Evolutionary conservation across 352 stramenopile genomes (phyloP), one percentile per base, ranked within the genome.

Genomic region (Globisporangium rhizosaccharum): DNA sequence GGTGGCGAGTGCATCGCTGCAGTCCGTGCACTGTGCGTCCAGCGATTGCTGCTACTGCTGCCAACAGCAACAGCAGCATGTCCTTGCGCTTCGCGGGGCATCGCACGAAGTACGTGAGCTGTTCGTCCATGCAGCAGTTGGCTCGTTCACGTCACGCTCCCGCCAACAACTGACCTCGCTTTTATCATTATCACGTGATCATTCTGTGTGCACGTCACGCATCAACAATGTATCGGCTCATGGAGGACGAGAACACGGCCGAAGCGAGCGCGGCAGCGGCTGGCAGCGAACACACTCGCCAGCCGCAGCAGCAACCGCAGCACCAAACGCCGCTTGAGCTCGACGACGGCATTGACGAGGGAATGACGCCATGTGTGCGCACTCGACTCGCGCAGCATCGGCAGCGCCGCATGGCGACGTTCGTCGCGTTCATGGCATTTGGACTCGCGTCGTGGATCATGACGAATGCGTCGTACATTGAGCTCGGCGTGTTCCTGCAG

Each of bases 391-490:
- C 39, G 20, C 59, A 53, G n/a, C 28, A 50, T 9, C 52, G 50
- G 18, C 45, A 42, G 9, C 67, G 71, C 47, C 67, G 56, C 8
- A 39, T 46, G 4, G 66, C 59, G 25, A 80, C 71, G 1, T 87
- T 82, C 37, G 55, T 59, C 10, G 79, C 77, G 2, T 88, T 90
- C 61, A 57, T 87, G 44, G 62, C 71, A 37, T 79, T 90, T 53
- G 77, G 77, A 0, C 55, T 87, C 10, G 70, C 76, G 2, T 87
- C 77, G 18, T 90, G 80, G 80, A 66, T 90, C 54, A 80, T 85
- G 70, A 87, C 77, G 1, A 87, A 90, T 52, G 73, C 59, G 36
- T 73, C 77, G 15, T 87, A 87, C 51, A 65, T 87, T 41, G 75
- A 88, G 51, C 70, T 88, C 17, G 72, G 74, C 10, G 70, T 79